Percentiles rank a stretch among this genome's conserved stretches.
These are phyloP conservation scores for Hypoxylon sp. DNA, from an alignment of 2,329 filamentous ascomycete genomes.

Conservation along the genomic window DNA sequence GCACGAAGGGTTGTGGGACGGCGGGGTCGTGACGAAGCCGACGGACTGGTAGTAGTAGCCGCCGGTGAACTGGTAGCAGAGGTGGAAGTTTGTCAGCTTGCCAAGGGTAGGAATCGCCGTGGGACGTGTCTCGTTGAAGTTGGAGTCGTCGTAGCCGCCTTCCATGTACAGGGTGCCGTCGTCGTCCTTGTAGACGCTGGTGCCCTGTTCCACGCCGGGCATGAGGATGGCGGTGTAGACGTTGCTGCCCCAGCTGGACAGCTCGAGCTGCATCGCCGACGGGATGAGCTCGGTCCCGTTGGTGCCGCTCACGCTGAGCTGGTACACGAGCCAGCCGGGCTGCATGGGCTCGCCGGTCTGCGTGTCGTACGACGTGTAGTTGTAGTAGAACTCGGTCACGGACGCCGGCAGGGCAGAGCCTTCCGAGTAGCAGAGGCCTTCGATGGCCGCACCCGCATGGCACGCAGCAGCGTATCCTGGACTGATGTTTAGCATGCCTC, in stretches of 20 bases:
- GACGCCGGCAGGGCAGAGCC: slow-evolving; percentile 12
- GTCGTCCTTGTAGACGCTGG: slow-evolving; percentile 21
- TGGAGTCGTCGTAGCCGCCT: slow-evolving; percentile 36
- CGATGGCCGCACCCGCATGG: slow-evolving; percentile 37
- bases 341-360: slow-evolving; percentile 29
- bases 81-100: slow-evolving; percentile 35
- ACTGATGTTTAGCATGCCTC: not conserved
- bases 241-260: slow-evolving; percentile 32
- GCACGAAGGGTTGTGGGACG: slow-evolving; percentile 41
- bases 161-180: slow-evolving; percentile 35
- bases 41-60: slow-evolving; percentile 40
- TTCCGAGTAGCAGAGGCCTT: slow-evolving; percentile 38
- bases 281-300: slow-evolving; percentile 16
- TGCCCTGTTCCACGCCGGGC: slow-evolving; percentile 25
- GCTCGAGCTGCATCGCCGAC: slow-evolving; percentile 25
- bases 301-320: slow-evolving; percentile 19
- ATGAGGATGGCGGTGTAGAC: slow-evolving; percentile 34
- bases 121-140: slow-evolving; percentile 31
- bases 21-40: slow-evolving; percentile 36
- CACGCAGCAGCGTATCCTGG: slow-evolving; percentile 38
- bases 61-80: slow-evolving; percentile 41
- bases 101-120: slow-evolving; percentile 10
- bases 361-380: slow-evolving; percentile 31
- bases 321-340: slow-evolving; percentile 34
- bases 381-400: slow-evolving; percentile 38